A percentile compares a stretch with the other conserved stretches of the same genome.
Evolutionary conservation across 352 stramenopile genomes (phyloP).

Genomic region (Phytophthora cryptogea): DNA sequence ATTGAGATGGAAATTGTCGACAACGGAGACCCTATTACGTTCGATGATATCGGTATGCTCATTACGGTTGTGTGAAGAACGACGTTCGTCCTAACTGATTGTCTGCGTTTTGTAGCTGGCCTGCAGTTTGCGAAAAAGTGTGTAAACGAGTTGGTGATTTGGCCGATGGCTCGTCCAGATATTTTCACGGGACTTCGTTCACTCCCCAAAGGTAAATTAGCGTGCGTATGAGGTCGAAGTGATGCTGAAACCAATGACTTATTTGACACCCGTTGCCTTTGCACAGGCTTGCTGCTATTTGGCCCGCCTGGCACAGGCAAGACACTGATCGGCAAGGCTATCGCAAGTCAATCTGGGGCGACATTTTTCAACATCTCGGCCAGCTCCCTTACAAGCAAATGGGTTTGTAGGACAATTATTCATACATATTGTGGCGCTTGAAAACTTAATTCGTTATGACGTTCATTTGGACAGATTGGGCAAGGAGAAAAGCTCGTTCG

Average conservation of each 20-base stretch:
- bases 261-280: not conserved
- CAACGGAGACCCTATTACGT: conserved; percentile 91
- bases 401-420: conserved; percentile 46
- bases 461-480: conserved; percentile 83
- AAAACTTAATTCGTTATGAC: not conserved
- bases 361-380: conserved; percentile 99
- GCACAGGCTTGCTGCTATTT: conserved; percentile 93
- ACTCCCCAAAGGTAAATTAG: conserved; percentile 83
- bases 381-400: conserved; percentile 99
- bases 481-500: conserved; percentile 98
- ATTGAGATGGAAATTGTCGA: conserved; percentile 99
- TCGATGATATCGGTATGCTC: conserved; percentile 95
- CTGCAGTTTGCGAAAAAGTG: conserved; percentile 97
- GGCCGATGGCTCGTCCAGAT: conserved; percentile 97
- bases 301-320: conserved; percentile 96
- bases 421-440: not conserved
- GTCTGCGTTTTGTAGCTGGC: conserved; percentile 68
- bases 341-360: conserved; percentile 96
- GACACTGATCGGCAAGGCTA: conserved; percentile 99
- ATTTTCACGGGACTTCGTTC: conserved; percentile 96
- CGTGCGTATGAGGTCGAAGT: not conserved
- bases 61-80: not conserved
- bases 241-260: not conserved
- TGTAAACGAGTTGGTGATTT: conserved; percentile 98
- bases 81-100: not conserved